These are phyloP conservation scores for Cucurbita pepo DNA, from an alignment of 306 rosid species.

Conservation along the genomic window DNA sequence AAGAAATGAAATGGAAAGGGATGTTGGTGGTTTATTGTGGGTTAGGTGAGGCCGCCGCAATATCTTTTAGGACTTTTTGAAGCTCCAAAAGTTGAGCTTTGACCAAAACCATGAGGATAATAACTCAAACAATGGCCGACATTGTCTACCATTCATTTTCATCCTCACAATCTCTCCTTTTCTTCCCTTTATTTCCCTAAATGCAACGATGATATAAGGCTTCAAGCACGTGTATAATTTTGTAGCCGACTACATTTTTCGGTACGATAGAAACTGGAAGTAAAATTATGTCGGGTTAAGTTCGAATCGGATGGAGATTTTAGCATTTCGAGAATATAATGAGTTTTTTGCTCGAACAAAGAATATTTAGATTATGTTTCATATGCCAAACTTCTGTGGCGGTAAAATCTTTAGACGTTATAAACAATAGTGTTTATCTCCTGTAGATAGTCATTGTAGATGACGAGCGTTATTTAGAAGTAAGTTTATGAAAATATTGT, in stretches of 20 bases:
- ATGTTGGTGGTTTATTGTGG: background rate
- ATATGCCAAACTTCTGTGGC: no score
- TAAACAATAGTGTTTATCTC: no score
- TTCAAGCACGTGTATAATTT: background rate
- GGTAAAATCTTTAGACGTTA: no score
- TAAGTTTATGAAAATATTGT: no score
- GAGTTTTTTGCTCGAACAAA: no score
- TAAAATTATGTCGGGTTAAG: no score
- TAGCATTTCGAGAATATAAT: no score
- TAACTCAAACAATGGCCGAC: slow-evolving; percentile 4
- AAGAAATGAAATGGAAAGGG: background rate
- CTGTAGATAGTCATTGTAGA: no score
- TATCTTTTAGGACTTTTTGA: background rate
- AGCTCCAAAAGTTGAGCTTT: background rate
- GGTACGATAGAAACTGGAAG: no score
- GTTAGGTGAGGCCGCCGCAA: background rate
- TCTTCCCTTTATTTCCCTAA: background rate
- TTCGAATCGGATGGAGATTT: no score
- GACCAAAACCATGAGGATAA: background rate
- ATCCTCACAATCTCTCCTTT: background rate
- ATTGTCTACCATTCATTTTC: background rate
- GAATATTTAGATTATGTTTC: no score
- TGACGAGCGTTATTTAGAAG: no score
- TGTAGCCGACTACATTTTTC: background rate
- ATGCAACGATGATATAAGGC: background rate